Conservation (phyloP, 2,329 filamentous ascomycete genomes). For the Elsinoe arachidis region DNA sequence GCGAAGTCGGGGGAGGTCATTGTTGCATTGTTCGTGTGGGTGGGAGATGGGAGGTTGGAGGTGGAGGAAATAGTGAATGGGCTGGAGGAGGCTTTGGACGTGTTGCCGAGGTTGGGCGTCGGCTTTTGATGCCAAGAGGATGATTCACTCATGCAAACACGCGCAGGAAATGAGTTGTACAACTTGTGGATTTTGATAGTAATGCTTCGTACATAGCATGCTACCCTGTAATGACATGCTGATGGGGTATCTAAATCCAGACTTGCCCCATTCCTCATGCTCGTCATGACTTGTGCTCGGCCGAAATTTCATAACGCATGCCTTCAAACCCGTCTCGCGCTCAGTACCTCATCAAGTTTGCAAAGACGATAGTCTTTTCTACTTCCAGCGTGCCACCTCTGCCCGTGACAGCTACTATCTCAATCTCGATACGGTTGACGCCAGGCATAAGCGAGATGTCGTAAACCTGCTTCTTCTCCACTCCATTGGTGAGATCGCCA, state of each 20-base stretch:
- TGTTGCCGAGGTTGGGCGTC: conserved; percentile 6
- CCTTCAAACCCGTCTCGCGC: neutral
- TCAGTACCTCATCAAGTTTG: conserved; percentile 54
- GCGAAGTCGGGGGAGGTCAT: conserved; percentile 65
- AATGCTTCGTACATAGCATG: neutral
- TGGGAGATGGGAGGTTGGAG: neutral
- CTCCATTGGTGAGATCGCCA: conserved; percentile 17
- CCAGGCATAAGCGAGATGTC: conserved; percentile 64
- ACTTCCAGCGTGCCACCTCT: conserved; percentile 49
- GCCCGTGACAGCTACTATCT: conserved; percentile 60
- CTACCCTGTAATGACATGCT: neutral
- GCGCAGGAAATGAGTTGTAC: neutral
- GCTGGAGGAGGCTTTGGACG: neutral
- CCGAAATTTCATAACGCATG: neutral
- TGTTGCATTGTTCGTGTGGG: neutral
- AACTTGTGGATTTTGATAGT: neutral
- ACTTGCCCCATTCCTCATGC: neutral
- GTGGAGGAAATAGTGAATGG: neutral
- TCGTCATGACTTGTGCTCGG: neutral
- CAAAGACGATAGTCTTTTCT: conserved; percentile 69
- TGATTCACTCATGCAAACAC: neutral
- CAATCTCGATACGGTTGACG: conserved; percentile 69
- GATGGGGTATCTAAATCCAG: neutral
- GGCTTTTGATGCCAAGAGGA: conserved; percentile 5
- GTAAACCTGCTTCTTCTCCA: conserved; percentile 55